Conservation (phyloP, 179 eudicot species). For the Patellifolia procumbens region DNA sequence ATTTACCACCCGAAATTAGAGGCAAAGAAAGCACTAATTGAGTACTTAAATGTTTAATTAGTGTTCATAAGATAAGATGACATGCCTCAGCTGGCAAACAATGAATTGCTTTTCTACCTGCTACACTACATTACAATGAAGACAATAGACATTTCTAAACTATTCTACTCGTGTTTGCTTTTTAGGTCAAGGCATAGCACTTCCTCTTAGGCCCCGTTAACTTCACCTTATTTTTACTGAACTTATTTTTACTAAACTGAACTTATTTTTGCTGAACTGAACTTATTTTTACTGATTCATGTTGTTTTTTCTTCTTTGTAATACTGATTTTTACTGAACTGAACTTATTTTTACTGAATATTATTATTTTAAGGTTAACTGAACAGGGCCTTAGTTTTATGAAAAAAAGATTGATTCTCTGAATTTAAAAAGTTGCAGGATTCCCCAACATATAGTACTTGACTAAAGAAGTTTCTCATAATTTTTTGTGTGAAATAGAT, state of each 20-base stretch:
- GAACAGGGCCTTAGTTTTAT: too few species aligned
- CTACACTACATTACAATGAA: slow-evolving; percentile 15
- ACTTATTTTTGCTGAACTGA: too few species aligned
- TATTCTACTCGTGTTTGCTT: slow-evolving; percentile 6
- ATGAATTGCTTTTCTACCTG: slow-evolving; percentile 22
- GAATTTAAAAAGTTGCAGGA: slow-evolving; percentile 2
- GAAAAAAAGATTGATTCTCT: slow-evolving; percentile 28
- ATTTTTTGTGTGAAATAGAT: neutral
- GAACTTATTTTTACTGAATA: too few species aligned
- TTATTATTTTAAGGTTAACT: too few species aligned
- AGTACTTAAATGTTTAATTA: neutral
- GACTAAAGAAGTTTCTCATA: neutral
- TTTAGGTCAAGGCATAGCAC: slow-evolving; percentile 12
- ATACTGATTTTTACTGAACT: too few species aligned
- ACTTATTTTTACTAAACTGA: too few species aligned
- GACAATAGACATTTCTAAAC: slow-evolving; percentile 15
- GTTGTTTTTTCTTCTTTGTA: too few species aligned
- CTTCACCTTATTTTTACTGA: too few species aligned
- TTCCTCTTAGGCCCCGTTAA: slow-evolving; percentile 18
- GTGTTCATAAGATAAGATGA: slow-evolving; percentile 22
- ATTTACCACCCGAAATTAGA: neutral
- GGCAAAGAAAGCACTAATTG: neutral
- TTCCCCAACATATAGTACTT: neutral
- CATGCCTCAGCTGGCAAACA: slow-evolving; percentile 26
- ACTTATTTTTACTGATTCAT: too few species aligned